Evolutionary conservation across 768 basidiomycete genomes (phyloP).

Genomic region (Kwoniella sp.): DNA sequence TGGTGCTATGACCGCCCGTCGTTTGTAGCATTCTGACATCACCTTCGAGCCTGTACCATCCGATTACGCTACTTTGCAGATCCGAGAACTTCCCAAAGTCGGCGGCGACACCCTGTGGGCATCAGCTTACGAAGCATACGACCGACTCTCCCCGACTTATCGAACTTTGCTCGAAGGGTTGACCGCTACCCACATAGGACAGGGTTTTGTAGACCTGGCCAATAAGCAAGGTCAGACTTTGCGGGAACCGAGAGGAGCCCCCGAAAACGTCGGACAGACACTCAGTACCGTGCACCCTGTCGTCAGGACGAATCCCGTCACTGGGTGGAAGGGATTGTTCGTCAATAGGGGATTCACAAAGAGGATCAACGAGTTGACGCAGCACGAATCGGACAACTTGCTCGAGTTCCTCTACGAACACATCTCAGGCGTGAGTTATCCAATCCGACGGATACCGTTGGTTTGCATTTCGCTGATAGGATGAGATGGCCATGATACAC

Average conservation of each 20-base stretch:
- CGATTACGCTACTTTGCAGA: constrained; percentile 62
- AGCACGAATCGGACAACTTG: constrained; percentile 62
- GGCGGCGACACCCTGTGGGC: constrained; percentile 60
- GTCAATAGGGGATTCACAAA: constrained; percentile 66
- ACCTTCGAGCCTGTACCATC: constrained; percentile 67
- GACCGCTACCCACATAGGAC: constrained; percentile 62
- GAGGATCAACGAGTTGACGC: constrained; percentile 63
- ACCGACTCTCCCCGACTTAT: constrained; percentile 64
- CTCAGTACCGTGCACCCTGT: constrained; percentile 63
- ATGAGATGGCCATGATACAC: not conserved
- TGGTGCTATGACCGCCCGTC: not conserved
- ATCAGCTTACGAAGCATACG: constrained; percentile 65
- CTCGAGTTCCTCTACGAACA: constrained; percentile 59
- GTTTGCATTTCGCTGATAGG: not conserved
- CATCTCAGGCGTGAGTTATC: constrained; percentile 55
- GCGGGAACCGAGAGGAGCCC: constrained; percentile 60
- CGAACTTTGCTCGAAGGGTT: constrained; percentile 65
- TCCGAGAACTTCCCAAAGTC: constrained; percentile 45
- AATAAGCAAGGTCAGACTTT: constrained; percentile 32
- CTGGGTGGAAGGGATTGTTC: constrained; percentile 65
- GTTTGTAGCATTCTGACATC: constrained; percentile 62
- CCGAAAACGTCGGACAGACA: constrained; percentile 62
- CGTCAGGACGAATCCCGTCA: constrained; percentile 65
- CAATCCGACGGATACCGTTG: not conserved
- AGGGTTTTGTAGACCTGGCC: constrained; percentile 53